Conservation (phyloP, 768 basidiomycete species). For the Leccinum barrowsii region DNA sequence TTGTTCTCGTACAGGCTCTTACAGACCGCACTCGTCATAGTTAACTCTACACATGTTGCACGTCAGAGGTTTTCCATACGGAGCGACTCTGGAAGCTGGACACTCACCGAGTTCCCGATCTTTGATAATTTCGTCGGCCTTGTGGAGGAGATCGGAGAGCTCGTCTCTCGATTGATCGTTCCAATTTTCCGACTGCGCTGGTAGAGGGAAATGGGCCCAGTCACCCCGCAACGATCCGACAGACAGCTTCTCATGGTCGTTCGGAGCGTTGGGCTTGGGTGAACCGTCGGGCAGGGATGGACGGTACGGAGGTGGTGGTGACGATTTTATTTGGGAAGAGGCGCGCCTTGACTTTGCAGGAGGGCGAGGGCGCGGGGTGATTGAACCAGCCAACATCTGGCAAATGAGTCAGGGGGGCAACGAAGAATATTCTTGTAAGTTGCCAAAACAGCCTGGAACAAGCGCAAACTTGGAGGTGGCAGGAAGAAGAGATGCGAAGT, state of each 20-base stretch:
- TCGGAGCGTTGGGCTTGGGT: conserved; percentile 15
- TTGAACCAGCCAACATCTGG: conserved; percentile 35
- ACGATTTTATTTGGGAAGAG: conserved; percentile 33
- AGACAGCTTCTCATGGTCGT: conserved; percentile 36
- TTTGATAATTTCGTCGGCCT: conserved; percentile 73
- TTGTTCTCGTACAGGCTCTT: conserved; percentile 71
- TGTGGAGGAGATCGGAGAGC: conserved; percentile 61
- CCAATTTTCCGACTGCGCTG: conserved; percentile 44
- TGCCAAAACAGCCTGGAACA: not conserved
- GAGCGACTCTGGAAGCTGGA: not conserved
- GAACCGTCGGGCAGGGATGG: conserved; percentile 32
- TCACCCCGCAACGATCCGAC: conserved; percentile 9
- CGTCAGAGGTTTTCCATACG: conserved; percentile 8
- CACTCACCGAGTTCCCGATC: conserved; percentile 69
- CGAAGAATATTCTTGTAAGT: conserved; percentile 7
- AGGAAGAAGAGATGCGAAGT: conserved; percentile 8
- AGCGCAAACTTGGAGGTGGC: not conserved
- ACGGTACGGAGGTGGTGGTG: conserved; percentile 59
- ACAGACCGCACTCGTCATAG: conserved; percentile 61
- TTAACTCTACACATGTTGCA: conserved; percentile 48
- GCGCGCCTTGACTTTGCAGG: conserved; percentile 64
- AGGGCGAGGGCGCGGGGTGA: conserved; percentile 61
- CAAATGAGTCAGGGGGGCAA: conserved; percentile 30
- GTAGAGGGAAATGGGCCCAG: conserved; percentile 19
- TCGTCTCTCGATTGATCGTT: conserved; percentile 71